phyloP scores from a whole-genome alignment of 1,284 basidiomycete genomes.

The Trichosporon coremiiforme region DNA sequence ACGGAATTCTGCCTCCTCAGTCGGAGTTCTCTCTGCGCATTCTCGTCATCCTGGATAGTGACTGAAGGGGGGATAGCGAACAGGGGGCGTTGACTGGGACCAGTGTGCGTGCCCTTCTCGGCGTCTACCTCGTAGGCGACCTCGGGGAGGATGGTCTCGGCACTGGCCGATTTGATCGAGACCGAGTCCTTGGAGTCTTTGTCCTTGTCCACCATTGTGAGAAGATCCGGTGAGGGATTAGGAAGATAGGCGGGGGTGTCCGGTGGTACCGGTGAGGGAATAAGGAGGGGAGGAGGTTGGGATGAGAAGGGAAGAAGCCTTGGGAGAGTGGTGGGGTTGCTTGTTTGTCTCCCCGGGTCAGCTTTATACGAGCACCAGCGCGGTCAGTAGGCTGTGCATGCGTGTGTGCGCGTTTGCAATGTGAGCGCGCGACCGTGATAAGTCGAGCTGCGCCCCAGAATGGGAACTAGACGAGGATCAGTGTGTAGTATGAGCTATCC shows the following conservation, averaged over 20 bases:
- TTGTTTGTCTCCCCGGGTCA: no score
- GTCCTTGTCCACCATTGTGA: constrained; percentile 22
- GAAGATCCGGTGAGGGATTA: no score
- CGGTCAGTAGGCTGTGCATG: background rate
- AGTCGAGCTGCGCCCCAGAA: background rate
- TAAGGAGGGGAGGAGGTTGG: background rate
- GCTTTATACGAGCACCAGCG: background rate
- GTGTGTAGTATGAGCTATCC: background rate
- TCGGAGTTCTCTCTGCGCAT: constrained; percentile 27
- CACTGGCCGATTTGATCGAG: background rate
- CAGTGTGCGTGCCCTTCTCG: background rate
- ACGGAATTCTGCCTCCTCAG: constrained; percentile 40
- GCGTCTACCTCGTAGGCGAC: constrained; percentile 18
- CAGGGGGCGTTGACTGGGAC: background rate
- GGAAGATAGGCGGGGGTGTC: no score
- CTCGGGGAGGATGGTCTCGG: constrained; percentile 18
- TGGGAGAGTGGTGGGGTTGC: no score
- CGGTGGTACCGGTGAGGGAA: background rate
- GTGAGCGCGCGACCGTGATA: no score
- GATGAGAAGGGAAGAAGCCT: background rate
- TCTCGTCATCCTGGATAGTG: constrained; percentile 36
- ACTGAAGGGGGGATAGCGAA: constrained; percentile 31
- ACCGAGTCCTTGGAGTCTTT: constrained; percentile 10
- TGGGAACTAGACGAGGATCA: background rate
- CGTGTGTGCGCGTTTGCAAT: no score